phyloP scores from a whole-genome alignment of 2,329 filamentous ascomycete species.

The Penicillium hesseltinei region DNA sequence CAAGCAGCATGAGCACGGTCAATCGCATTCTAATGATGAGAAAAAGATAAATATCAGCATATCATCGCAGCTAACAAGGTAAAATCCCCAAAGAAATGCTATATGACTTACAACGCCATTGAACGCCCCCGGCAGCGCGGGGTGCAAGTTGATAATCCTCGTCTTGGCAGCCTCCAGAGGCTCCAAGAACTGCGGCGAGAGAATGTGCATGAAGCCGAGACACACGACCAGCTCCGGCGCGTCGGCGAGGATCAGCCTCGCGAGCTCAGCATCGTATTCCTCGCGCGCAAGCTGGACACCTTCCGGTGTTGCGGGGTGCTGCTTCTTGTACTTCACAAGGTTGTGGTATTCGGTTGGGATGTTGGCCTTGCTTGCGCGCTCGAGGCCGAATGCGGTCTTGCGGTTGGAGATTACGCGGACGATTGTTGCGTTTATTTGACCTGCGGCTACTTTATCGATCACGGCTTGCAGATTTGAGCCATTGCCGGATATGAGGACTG shows the following conservation, averaged over 20 bases:
- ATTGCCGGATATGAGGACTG: constrained; percentile 69
- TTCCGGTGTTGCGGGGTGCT: constrained; percentile 56
- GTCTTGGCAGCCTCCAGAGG: constrained; percentile 63
- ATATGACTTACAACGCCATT: constrained; percentile 60
- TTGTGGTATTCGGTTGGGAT: constrained; percentile 82
- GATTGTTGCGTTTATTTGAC: constrained; percentile 53
- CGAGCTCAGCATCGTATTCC: constrained; percentile 73
- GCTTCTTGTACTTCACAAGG: constrained; percentile 72
- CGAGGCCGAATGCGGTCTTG: constrained; percentile 63
- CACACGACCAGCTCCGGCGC: constrained; percentile 74
- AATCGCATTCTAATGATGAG: constrained; percentile 59
- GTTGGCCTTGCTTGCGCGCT: constrained; percentile 56
- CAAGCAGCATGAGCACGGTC: constrained; percentile 74
- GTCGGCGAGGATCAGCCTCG: constrained; percentile 63
- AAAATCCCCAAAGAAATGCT: background rate
- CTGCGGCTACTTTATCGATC: constrained; percentile 57
- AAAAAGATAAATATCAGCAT: constrained; percentile 1
- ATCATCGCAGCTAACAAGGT: background rate
- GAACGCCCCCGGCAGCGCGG: constrained; percentile 69
- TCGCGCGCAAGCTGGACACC: constrained; percentile 55
- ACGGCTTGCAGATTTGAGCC: constrained; percentile 80
- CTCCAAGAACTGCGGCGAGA: constrained; percentile 66
- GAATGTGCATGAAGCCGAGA: constrained; percentile 84
- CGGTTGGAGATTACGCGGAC: constrained; percentile 65
- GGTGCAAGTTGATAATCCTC: constrained; percentile 79